phyloP scores from a whole-genome alignment of 345 rosid species.

The Heritiera littoralis region DNA sequence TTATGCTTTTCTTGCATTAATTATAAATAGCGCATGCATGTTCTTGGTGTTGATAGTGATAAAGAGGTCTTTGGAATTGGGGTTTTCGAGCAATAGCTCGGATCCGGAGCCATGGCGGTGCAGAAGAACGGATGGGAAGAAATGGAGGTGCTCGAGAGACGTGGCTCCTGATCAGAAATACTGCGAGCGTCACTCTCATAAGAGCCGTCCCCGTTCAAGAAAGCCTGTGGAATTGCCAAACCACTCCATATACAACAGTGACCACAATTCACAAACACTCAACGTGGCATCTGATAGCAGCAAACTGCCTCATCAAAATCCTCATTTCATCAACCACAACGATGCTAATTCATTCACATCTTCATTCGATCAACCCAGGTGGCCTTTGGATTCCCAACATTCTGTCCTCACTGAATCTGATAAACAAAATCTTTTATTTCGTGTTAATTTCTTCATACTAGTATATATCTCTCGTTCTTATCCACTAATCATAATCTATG shows the following conservation, averaged over 20 bases:
- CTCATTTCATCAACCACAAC: constrained; percentile 33
- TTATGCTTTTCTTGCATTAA: constrained; percentile 11
- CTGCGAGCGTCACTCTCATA: constrained; percentile 74
- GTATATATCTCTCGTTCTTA: background rate
- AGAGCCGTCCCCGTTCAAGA: constrained; percentile 85
- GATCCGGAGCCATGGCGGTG: constrained; percentile 79
- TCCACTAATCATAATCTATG: background rate
- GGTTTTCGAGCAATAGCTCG: constrained; percentile 36
- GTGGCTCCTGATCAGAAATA: constrained; percentile 70
- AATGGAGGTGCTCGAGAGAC: constrained; percentile 79
- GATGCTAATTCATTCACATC: constrained; percentile 30
- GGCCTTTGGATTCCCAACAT: constrained; percentile 1
- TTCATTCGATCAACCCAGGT: constrained; percentile 61
- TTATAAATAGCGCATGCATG: background rate
- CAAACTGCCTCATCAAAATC: constrained; percentile 33
- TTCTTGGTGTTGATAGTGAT: constrained; percentile 15
- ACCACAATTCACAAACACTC: constrained; percentile 19
- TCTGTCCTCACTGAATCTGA: constrained; percentile 7
- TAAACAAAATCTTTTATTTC: background rate
- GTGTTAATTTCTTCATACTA: background rate
- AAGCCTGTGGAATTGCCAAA: constrained; percentile 75
- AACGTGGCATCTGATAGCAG: constrained; percentile 21
- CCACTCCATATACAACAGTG: constrained; percentile 24
- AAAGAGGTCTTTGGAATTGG: constrained; percentile 26
- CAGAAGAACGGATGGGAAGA: constrained; percentile 75